phyloP scores from a whole-genome alignment of 2,329 filamentous ascomycete genomes.

The Trichoderma sp. region DNA sequence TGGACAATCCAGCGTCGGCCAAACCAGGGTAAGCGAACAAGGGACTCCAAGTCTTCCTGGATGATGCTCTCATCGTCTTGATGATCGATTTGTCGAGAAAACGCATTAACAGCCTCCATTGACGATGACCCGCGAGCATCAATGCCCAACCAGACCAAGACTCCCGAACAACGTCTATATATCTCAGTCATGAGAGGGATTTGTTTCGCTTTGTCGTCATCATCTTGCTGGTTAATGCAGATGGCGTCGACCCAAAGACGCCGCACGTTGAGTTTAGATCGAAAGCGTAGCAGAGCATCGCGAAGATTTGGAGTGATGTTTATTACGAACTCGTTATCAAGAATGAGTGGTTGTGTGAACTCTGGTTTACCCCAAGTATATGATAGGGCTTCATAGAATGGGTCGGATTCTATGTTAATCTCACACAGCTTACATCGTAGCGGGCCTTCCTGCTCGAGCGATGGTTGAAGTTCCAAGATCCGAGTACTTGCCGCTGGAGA shows the following conservation, averaged over 20 bases:
- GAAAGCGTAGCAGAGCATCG: background rate
- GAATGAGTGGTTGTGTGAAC: background rate
- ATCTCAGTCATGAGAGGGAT: background rate
- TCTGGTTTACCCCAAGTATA: background rate
- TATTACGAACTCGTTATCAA: background rate
- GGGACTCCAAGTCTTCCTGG: background rate
- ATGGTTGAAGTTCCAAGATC: background rate
- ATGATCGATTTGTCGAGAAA: background rate
- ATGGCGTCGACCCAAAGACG: background rate
- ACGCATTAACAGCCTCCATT: background rate
- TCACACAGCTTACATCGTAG: background rate
- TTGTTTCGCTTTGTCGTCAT: background rate
- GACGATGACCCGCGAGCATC: background rate
- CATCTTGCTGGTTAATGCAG: background rate
- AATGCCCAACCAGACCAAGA: background rate
- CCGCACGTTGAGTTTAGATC: background rate
- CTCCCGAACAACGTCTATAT: background rate
- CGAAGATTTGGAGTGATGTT: background rate
- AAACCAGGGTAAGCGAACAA: background rate
- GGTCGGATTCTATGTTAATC: background rate
- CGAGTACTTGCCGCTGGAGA: background rate
- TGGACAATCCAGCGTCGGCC: background rate
- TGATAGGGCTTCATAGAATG: background rate
- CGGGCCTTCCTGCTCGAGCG: background rate
- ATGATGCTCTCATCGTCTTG: background rate